Base-by-base conservation (phyloP, 139 green algal species). In the Picochlorum sp. region DNA sequence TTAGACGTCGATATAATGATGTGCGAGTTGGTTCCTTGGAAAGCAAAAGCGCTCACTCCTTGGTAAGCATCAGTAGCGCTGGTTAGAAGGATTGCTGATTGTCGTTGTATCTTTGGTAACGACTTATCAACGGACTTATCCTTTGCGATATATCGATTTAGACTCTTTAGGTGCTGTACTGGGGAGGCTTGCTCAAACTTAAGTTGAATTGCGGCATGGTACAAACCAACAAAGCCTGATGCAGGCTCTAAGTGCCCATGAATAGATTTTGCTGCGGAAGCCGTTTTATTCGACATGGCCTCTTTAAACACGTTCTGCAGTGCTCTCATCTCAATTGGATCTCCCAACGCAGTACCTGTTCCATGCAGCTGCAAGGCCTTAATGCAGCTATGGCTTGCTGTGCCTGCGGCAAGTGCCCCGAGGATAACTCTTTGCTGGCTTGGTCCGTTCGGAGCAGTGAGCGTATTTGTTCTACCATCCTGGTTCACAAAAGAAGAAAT, bases 321-420 rank as follows among this genome's bases (percentile, higher is more conserved):
- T 11, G 85, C 88, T 1, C 86, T 84, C 2, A 87, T 68, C 67
- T 96, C 89, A 23, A 96, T 94, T 45, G 88, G 85, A 57, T 96
- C 89, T 2, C 89, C 82, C 49, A 92, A 73, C 2, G 77, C 23
- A 13, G 86, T 92, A 41, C 86, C 86, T 4, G 83, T 86, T 45
- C 82, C 82, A 49, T 87, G 82, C 77, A 87, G 71, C 49, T 76
- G 49, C 52, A 88, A 55, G 10, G 47, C 62, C 23, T 14, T 28
- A 41, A 80, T 34, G 1, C 67, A 44, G 2, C 14, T 11, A 0
- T 83, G 30, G n/a, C 26, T 9, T 30, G 84, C 7, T 7, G 49
- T 58, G 0, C 69, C 82, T 1, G 62, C 41, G 0, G 6, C n/a
- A 31, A 74, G 45, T 15, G 69, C 65, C 0, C 66, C 63, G 14